These are phyloP conservation scores for Argentina anserina DNA, from an alignment of 306 rosid species.

Conservation along the genomic window DNA sequence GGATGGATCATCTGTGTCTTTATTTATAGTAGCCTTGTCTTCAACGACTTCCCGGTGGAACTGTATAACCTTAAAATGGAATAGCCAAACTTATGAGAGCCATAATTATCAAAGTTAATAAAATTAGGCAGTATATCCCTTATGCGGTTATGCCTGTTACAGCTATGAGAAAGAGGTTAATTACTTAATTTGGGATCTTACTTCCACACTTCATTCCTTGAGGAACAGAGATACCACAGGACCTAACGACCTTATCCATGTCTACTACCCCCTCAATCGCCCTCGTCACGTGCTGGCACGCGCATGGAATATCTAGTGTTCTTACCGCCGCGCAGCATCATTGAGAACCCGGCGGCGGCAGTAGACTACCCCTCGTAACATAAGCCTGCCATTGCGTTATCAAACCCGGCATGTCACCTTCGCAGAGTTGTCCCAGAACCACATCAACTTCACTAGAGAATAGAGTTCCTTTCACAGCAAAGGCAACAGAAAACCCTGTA, in stretches of 20 bases:
- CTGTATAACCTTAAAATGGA: neutral
- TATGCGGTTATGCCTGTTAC: neutral
- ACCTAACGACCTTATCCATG: conserved; percentile 11
- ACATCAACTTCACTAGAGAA: neutral
- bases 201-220: conserved; percentile 31
- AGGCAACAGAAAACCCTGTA: conserved; percentile 9
- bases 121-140: neutral
- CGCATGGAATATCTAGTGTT: conserved; percentile 16
- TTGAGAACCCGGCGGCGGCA: conserved; percentile 1
- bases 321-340: conserved; percentile 19
- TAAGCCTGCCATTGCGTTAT: conserved; percentile 8
- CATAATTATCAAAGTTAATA: neutral
- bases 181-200: neutral
- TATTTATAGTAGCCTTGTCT: neutral
- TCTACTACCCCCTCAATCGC: conserved; percentile 15
- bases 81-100: neutral
- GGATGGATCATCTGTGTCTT: neutral
- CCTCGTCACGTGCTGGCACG: conserved; percentile 17
- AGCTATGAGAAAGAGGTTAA: neutral
- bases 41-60: neutral
- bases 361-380: conserved; percentile 10
- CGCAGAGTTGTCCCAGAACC: conserved; percentile 23
- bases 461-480: neutral
- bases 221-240: conserved; percentile 16
- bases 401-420: conserved; percentile 20